Base-by-base conservation (phyloP, 768 basidiomycete genomes). In the Mycena alexandri region DNA sequence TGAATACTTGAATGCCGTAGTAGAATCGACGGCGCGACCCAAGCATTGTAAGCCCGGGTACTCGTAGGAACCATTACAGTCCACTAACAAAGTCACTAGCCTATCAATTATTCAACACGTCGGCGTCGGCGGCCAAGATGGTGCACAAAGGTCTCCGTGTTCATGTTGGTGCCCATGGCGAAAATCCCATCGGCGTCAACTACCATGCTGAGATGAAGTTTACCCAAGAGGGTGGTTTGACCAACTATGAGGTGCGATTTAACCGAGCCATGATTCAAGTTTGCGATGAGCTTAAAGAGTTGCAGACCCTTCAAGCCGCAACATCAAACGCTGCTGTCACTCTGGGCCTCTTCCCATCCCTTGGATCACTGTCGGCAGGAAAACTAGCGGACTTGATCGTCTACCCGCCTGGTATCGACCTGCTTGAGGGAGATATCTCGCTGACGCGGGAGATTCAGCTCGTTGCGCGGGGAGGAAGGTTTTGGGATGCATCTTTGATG, bases 151-250 rank as follows among this genome's bases (percentile, higher is more conserved):
- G 91, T 14, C 75, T 92, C 17, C 79, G 82, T 25, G 82, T 88
- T 3, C 87, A 90, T 70, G 89, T 93, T 64, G 92, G 91, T 24
- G 91, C 91, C 0, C 92, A 93, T 72, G 92, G 92, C 19, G 89
- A 92, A 75, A 85, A 87, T 3, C 91, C 92, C 0, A 75, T 91
- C 13, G 92, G 92, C 0, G 73, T 89, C n/a, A 91, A 90, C 79
- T 93, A 93, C 70, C 92, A 93, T 65, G 86, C 87, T 21, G 92
- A 93, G 72, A 90, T 93, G 87, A 83, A 80, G 57, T 91, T 91
- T 74, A 81, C 89, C 25, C 79, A 81, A 51, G 79, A 81, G 16
- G 92, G 92, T 22, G 92, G 92, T 3, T 76, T 93, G 69, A 87
- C 79, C 29, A 90, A 90, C 72, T 93, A 91, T 71, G 89, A 93